Conservation (phyloP, 2,329 filamentous ascomycete genomes). For the Colletotrichum orchidophilum region DNA sequence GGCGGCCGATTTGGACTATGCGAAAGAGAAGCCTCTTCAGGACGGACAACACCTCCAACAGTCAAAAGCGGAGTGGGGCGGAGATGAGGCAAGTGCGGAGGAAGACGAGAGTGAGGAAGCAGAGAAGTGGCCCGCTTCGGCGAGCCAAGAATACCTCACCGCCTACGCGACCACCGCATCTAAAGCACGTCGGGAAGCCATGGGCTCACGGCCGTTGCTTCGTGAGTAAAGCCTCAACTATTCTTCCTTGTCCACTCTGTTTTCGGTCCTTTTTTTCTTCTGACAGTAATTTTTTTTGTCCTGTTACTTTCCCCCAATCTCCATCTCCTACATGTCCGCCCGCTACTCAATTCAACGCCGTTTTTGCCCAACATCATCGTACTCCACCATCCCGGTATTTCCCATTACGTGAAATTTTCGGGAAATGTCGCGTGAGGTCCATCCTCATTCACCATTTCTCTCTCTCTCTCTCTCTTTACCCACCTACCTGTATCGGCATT, state of each 20-base stretch:
- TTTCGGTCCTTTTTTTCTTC: constrained; percentile 6
- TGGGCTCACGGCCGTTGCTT: constrained; percentile 45
- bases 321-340: not conserved
- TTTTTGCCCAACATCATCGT: constrained; percentile 2
- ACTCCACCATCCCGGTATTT: constrained; percentile 24
- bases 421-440: constrained; percentile 12
- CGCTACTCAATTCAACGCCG: not conserved
- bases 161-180: constrained; percentile 43
- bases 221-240: constrained; percentile 44
- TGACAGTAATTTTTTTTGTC: not conserved
- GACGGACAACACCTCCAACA: not conserved
- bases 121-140: constrained; percentile 43
- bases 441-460: no score
- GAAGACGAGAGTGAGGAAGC: constrained; percentile 36
- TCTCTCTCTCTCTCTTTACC: not conserved
- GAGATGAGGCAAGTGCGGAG: not conserved
- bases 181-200: constrained; percentile 42
- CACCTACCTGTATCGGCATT: not conserved
- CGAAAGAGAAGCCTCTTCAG: not conserved
- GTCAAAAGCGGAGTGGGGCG: not conserved
- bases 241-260: not conserved
- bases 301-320: not conserved
- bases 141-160: constrained; percentile 42
- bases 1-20: not conserved
- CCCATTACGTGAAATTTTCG: constrained; percentile 24